Evolutionary conservation across 2,329 filamentous ascomycete genomes (phyloP).

Genomic region (Pestalotiopsis sp.): DNA sequence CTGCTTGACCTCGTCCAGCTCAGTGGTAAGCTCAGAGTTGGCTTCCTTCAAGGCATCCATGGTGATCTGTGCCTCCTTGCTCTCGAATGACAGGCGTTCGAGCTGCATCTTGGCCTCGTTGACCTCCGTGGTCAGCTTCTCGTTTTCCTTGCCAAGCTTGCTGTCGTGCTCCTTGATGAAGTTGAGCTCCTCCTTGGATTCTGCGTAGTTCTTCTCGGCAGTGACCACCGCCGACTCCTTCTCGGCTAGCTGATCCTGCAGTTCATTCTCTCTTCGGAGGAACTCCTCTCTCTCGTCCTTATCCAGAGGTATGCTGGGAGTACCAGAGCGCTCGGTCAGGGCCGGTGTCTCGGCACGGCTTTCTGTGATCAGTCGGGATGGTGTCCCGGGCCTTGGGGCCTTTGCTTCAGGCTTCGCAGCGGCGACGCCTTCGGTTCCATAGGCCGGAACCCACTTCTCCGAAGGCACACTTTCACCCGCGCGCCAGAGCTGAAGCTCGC

Average conservation of each 20-base stretch:
- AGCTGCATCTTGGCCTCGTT: slow-evolving; percentile 97
- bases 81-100: slow-evolving; percentile 92
- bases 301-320: slow-evolving; percentile 84
- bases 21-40: slow-evolving; percentile 86
- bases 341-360: slow-evolving; percentile 64
- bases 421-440: slow-evolving; percentile 55
- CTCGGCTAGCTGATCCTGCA: slow-evolving; percentile 95
- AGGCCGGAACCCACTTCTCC: slow-evolving; percentile 79
- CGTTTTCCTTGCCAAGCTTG: slow-evolving; percentile 86
- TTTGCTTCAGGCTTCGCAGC: slow-evolving; percentile 46
- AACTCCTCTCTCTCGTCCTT: slow-evolving; percentile 98
- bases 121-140: slow-evolving; percentile 80
- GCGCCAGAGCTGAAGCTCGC: slow-evolving; percentile 86
- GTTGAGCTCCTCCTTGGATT: slow-evolving; percentile 83
- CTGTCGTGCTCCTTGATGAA: slow-evolving; percentile 85
- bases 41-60: slow-evolving; percentile 98
- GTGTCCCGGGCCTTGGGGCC: slow-evolving; percentile 55
- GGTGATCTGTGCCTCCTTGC: slow-evolving; percentile 94
- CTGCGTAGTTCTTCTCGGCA: slow-evolving; percentile 78
- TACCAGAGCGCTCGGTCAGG: slow-evolving; percentile 80
- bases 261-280: slow-evolving; percentile 89
- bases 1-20: slow-evolving; percentile 94
- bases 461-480: slow-evolving; percentile 85
- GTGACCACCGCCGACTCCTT: slow-evolving; percentile 81
- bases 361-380: slow-evolving; percentile 54